Base-by-base conservation (phyloP, 2,329 filamentous ascomycete species). In the Epichloe aotearoae region DNA sequence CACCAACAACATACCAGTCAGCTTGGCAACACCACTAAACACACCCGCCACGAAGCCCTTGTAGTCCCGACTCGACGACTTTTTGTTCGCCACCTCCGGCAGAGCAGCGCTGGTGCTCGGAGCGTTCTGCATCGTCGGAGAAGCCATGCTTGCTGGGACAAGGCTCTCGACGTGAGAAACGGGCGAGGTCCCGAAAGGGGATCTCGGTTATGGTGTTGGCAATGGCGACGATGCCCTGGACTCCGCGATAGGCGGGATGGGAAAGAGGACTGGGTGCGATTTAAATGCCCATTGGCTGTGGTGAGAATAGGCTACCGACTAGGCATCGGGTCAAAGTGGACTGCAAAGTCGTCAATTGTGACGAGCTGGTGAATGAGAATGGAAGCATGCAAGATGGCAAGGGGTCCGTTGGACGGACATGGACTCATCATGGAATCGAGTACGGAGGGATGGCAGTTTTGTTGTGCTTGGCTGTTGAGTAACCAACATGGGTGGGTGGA, bases 11-110 rank as follows among this genome's bases (percentile, higher is more conserved):
- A 59, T 68, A 91, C 88, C 88, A 61, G 79, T 81, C 52, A 96
- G 72, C 71, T 97, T 97, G 52, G 90, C 83, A 61, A 97, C 84
- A 23, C 93, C 93, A 38, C 88, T 95, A 64, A 96, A 96, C 6
- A 96, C 82, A n/a, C 93, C 93, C 1, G 88, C 93, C 30, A 96
- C 88, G 64, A 97, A 98, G n/a, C 91, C 93, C 62, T 88, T 90
- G 73, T 96, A 97, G 64, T 84, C 58, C 73, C 77, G 59, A 55
- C 58, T 52, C 36, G 53, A 38, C 30, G 47, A 42, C 30, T 51
- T 17, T 3, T n/a, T 44, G 2, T 1, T 12, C 20, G 47, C 2
- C 20, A 44, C 10, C 8, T 48, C 11, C 38, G 41, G 17, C 23
- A n/a, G 14, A 17, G 40, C 7, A 41, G 38, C 20, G 15, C 33